Conservation (phyloP, 768 basidiomycete species). For the Cytidiella melzeri region DNA sequence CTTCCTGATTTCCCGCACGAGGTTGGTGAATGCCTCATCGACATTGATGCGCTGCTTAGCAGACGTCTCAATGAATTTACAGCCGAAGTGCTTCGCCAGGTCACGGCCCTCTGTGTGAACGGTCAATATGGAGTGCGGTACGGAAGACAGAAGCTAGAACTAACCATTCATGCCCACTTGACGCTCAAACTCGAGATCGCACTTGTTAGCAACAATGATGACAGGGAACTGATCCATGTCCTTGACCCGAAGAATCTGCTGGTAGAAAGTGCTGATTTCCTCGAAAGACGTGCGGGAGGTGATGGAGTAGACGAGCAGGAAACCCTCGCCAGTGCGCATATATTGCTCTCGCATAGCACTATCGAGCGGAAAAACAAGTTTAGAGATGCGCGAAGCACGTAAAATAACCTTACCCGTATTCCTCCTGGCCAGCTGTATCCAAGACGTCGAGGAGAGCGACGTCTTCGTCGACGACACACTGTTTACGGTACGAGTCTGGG, state of each 20-base stretch:
- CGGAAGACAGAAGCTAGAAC: slow-evolving; percentile 13
- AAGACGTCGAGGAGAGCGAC: slow-evolving; percentile 96
- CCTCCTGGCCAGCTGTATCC: slow-evolving; percentile 97
- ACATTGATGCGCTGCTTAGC: slow-evolving; percentile 97
- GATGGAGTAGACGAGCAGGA: slow-evolving; percentile 96
- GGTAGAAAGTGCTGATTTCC: slow-evolving; percentile 93
- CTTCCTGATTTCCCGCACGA: slow-evolving; percentile 89
- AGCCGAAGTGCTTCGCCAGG: slow-evolving; percentile 90
- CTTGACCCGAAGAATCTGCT: slow-evolving; percentile 94
- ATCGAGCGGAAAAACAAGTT: slow-evolving; percentile 8
- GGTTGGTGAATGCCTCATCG: slow-evolving; percentile 89
- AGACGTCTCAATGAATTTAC: slow-evolving; percentile 94
- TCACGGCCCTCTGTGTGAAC: slow-evolving; percentile 82
- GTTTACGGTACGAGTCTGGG: slow-evolving; percentile 92
- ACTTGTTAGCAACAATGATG: slow-evolving; percentile 97
- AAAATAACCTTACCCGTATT: slow-evolving; percentile 75
- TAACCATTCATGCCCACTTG: slow-evolving; percentile 93
- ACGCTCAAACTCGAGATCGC: slow-evolving; percentile 91
- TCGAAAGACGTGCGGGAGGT: slow-evolving; percentile 98
- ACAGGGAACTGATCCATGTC: slow-evolving; percentile 95
- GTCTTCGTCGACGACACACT: slow-evolving; percentile 97
- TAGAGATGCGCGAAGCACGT: not conserved
- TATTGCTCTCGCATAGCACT: slow-evolving; percentile 99
- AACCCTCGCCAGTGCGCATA: slow-evolving; percentile 98
- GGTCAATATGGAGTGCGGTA: not conserved